Evolutionary conservation across 2,329 filamentous ascomycete species (phyloP), one percentile per base, ranked within the genome.

Genomic region (Emmonsia crescens): DNA sequence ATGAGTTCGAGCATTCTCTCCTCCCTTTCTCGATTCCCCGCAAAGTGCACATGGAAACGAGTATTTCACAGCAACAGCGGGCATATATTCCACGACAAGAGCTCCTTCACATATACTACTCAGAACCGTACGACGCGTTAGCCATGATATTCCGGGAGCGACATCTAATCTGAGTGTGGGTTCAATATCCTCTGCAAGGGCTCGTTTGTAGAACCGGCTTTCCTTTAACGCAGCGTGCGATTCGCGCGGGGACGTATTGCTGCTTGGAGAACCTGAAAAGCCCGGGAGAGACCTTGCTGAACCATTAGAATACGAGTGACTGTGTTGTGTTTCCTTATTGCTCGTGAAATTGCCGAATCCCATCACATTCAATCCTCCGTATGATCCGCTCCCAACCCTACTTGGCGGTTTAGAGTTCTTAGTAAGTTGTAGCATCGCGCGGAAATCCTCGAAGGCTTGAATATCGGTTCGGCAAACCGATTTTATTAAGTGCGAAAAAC

Each of bases 191-290:
- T 99, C 94, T 24, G 85, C 82, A 31, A 97, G 76, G 5, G 86
- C 87, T 55, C 94, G 86, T 77, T 97, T 97, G 78, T 93, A 99
- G 72, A 97, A 99, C 66, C 89, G 90, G 33, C 89, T 90, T 61
- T 97, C 94, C 71, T 94, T 96, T 48, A 99, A 77, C 4, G 86
- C 85, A 2, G 72, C 68, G 61, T 73, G 72, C 14, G 76, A 75
- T 31, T 80, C 59, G 24, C 63, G 68, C n/a, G 74, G 75, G 5
- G 78, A 77, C 19, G 72, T 71, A 59, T 70, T 73, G 29, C 72
- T 73, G 67, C 71, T 73, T 74, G 80, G 58, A 78, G 86, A 66
- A 6, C 55, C 56, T 52, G 59, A 54, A 46, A 40, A 82, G 86
- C 61, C 77, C 3, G 79, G 74, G 4, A 87, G 76, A 0, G 86